Conservation (phyloP, 306 rosid genomes). For the Carpinus fangiana region DNA sequence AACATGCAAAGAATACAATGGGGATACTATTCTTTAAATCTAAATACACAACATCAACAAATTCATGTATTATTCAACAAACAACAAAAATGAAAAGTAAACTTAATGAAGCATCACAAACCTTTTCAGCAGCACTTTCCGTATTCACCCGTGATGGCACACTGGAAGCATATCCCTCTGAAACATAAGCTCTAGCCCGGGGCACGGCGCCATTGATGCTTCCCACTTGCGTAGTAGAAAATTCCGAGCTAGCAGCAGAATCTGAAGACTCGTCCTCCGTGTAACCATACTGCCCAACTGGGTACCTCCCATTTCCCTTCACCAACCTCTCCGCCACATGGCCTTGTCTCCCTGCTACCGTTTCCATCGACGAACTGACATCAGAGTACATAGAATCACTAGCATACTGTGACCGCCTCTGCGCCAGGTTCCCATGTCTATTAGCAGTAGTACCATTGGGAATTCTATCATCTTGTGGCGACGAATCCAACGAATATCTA, state of each 20-base stretch:
- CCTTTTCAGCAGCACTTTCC: slow-evolving; percentile 60
- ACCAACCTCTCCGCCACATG: slow-evolving; percentile 33
- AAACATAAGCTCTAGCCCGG: slow-evolving; percentile 51
- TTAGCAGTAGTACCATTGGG: slow-evolving; percentile 36
- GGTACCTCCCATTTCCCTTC: slow-evolving; percentile 40
- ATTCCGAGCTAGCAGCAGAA: slow-evolving; percentile 89
- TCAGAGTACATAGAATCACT: slow-evolving; percentile 79
- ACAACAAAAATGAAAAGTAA: slow-evolving; percentile 10
- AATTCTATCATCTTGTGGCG: slow-evolving; percentile 62
- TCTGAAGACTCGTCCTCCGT: slow-evolving; percentile 86
- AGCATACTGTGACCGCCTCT: slow-evolving; percentile 41
- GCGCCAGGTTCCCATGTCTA: slow-evolving; percentile 44
- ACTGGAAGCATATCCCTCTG: slow-evolving; percentile 79
- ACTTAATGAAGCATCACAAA: slow-evolving; percentile 31
- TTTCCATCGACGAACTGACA: slow-evolving; percentile 92
- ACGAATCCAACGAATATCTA: slow-evolving; percentile 79
- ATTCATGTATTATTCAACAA: not conserved
- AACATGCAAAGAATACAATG: slow-evolving; percentile 1
- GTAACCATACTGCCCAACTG: slow-evolving; percentile 53
- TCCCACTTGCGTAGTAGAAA: slow-evolving; percentile 79
- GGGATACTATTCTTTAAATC: not conserved
- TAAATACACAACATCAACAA: not conserved
- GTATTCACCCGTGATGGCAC: slow-evolving; percentile 59
- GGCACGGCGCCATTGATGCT: slow-evolving; percentile 69
- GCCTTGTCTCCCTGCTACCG: slow-evolving; percentile 51